A percentile compares a stretch with the other conserved stretches of the same genome.
Evolutionary conservation across 2,329 filamentous ascomycete genomes (phyloP).

Genomic region (Fusarium sterilihyphosum): DNA sequence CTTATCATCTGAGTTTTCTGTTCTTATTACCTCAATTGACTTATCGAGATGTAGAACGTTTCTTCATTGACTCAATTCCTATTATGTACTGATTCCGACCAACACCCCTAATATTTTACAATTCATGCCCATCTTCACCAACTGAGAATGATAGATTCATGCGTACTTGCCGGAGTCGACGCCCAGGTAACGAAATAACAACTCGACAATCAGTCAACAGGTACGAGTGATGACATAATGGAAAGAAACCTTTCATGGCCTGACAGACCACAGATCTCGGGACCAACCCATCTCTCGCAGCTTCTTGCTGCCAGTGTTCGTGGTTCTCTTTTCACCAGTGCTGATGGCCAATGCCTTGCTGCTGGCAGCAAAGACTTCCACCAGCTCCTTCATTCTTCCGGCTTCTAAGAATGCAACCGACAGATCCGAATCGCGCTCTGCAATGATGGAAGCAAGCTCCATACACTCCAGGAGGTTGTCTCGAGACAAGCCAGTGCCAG

Average conservation of each 20-base stretch:
- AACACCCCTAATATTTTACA: constrained; percentile 28
- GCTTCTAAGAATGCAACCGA: constrained; percentile 71
- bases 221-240: not conserved
- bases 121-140: constrained; percentile 12
- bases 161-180: constrained; percentile 15
- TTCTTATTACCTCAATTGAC: not conserved
- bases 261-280: constrained; percentile 69
- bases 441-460: constrained; percentile 82
- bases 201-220: not conserved
- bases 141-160: constrained; percentile 8
- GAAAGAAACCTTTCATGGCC: constrained; percentile 26
- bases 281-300: constrained; percentile 71
- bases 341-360: constrained; percentile 75
- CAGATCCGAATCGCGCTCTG: constrained; percentile 74
- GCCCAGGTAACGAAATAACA: constrained; percentile 10
- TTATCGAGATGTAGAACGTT: not conserved
- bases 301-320: constrained; percentile 65
- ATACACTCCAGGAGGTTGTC: constrained; percentile 85
- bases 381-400: constrained; percentile 77
- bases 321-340: constrained; percentile 63
- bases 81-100: constrained; percentile 11
- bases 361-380: constrained; percentile 78
- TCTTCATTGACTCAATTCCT: constrained; percentile 9
- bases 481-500: constrained; percentile 77
- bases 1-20: not conserved